Conservation (phyloP, 306 rosid species). For the Cotoneaster glaucophyllus region DNA sequence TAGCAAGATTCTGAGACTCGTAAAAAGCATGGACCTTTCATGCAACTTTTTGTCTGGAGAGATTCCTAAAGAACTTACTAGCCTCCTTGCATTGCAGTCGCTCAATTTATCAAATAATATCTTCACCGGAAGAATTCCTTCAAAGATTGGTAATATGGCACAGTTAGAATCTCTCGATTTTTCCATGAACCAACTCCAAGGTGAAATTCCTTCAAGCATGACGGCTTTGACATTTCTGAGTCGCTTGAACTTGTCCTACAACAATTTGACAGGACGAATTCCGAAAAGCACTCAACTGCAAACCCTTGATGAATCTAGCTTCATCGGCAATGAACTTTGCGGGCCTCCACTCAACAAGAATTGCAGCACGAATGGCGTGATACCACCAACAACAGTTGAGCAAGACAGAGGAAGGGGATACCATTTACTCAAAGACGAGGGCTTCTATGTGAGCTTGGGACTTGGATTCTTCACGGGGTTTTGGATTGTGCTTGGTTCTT, state of each 20-base stretch:
- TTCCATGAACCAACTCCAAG: neutral
- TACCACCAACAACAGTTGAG: neutral
- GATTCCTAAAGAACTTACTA: constrained; percentile 5
- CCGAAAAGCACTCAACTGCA: constrained; percentile 9
- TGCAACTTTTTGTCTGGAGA: neutral
- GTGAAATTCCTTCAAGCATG: constrained; percentile 8
- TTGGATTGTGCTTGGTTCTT: neutral
- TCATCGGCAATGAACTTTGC: neutral
- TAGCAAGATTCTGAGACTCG: neutral
- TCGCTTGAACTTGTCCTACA: constrained; percentile 13
- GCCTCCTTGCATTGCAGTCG: neutral
- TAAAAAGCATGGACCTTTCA: constrained; percentile 3
- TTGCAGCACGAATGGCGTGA: neutral
- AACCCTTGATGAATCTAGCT: neutral
- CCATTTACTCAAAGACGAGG: neutral
- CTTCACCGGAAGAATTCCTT: neutral
- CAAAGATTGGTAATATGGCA: neutral
- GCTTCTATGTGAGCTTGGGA: constrained; percentile 10
- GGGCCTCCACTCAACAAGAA: neutral
- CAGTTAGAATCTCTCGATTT: constrained; percentile 10
- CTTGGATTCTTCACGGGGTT: constrained; percentile 3
- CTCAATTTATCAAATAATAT: neutral
- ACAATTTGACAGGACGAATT: constrained; percentile 4
- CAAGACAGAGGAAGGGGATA: constrained; percentile 5
- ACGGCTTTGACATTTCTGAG: neutral